Conservation (phyloP, 768 basidiomycete species). For the Lepiota venenata region DNA sequence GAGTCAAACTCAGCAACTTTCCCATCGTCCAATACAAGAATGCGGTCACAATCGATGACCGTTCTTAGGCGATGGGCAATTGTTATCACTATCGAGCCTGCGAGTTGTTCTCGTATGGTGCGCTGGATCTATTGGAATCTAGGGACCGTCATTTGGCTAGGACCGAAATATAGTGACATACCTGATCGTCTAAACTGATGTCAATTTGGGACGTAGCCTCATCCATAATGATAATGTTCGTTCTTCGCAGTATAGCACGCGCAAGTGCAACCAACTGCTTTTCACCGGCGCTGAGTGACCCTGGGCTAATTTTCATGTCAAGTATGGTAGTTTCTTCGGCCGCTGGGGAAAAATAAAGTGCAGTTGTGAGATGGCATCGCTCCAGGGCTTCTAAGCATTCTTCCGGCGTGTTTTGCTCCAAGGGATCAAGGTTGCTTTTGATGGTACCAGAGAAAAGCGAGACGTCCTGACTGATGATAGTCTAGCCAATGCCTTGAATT, state of each 20-base stretch:
- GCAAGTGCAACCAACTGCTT: slow-evolving; percentile 71
- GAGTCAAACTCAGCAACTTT: slow-evolving; percentile 74
- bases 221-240: slow-evolving; percentile 70
- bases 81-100: slow-evolving; percentile 71
- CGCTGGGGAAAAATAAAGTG: slow-evolving; percentile 35
- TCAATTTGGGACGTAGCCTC: slow-evolving; percentile 81
- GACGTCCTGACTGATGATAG: slow-evolving; percentile 74
- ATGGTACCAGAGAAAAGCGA: slow-evolving; percentile 73
- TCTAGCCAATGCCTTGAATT: slow-evolving; percentile 31
- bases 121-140: slow-evolving; percentile 52
- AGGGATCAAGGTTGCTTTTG: slow-evolving; percentile 69
- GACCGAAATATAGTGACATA: slow-evolving; percentile 19
- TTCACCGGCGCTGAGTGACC: slow-evolving; percentile 73
- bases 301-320: slow-evolving; percentile 62
- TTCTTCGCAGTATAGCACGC: slow-evolving; percentile 62
- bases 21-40: slow-evolving; percentile 73
- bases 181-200: slow-evolving; percentile 64
- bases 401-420: slow-evolving; percentile 50
- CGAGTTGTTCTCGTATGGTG: slow-evolving; percentile 71
- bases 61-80: slow-evolving; percentile 82
- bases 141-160: not conserved
- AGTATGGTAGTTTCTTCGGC: slow-evolving; percentile 35
- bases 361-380: slow-evolving; percentile 54
- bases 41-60: slow-evolving; percentile 70
- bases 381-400: slow-evolving; percentile 66